Evolutionary conservation across 257 asterid species (phyloP).

Genomic region (Anisodus tanguticus): DNA sequence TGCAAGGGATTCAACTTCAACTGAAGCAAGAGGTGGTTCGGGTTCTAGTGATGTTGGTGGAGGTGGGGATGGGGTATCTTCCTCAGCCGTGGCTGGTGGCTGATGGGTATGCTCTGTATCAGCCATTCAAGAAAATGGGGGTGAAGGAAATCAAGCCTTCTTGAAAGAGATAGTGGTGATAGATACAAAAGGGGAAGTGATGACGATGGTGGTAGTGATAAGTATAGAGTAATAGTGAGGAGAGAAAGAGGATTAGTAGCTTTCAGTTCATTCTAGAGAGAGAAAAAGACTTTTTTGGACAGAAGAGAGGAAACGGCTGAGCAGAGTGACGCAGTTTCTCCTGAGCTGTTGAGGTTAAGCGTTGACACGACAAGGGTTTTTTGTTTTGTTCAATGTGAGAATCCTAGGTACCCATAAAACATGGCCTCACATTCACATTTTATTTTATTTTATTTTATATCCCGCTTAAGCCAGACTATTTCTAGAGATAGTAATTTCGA

Average conservation of each 20-base stretch:
- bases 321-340: slow-evolving; percentile 18
- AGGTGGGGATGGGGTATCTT: slow-evolving; percentile 26
- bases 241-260: slow-evolving; percentile 2
- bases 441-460: too few species aligned
- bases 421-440: not conserved
- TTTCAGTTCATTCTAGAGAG: slow-evolving; percentile 38
- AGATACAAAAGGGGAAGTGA: slow-evolving; percentile 6
- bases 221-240: not conserved
- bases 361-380: slow-evolving; percentile 34
- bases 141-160: too few species aligned
- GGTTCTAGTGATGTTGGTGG: slow-evolving; percentile 33
- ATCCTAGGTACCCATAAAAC: slow-evolving; percentile 32
- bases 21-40: slow-evolving; percentile 65
- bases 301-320: not conserved
- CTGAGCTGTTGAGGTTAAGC: slow-evolving; percentile 33
- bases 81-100: slow-evolving; percentile 39
- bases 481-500: too few species aligned
- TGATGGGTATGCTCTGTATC: slow-evolving; percentile 46
- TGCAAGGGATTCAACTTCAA: slow-evolving; percentile 35
- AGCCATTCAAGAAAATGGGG: slow-evolving; percentile 47
- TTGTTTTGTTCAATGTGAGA: slow-evolving; percentile 19
- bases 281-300: not conserved
- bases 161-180: not conserved
- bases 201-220: not conserved
- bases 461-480: too few species aligned